phyloP scores from a whole-genome alignment of 257 asterid species.

The Jacaranda copaia region DNA sequence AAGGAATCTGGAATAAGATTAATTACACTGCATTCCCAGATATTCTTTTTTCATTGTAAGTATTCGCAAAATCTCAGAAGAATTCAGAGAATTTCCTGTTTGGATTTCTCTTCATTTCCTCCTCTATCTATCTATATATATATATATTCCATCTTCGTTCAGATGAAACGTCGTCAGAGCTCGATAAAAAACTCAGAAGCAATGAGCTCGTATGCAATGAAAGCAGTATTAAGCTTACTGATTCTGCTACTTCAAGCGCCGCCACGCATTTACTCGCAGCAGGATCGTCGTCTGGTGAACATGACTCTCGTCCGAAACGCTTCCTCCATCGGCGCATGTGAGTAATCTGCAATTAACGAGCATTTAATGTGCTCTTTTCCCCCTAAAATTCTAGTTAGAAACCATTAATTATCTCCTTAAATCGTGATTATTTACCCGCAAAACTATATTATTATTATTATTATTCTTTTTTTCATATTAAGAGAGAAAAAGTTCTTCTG shows the following conservation, averaged over 20 bases:
- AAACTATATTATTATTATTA: not conserved
- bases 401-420: not conserved
- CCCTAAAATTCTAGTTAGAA: not conserved
- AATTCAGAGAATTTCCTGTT: not conserved
- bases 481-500: not conserved
- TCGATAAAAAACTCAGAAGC: not conserved
- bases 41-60: not conserved
- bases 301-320: conserved; percentile 78
- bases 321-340: conserved; percentile 67
- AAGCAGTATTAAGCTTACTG: conserved; percentile 35
- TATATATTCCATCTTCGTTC: not conserved
- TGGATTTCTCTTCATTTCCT: too few relatives aligned
- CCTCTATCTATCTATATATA: too few relatives aligned
- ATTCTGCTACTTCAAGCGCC: conserved; percentile 53
- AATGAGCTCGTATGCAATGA: conserved; percentile 41
- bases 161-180: not conserved
- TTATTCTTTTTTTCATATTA: not conserved
- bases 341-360: conserved; percentile 28
- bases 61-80: not conserved
- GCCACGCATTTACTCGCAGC: conserved; percentile 41
- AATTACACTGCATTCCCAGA: not conserved
- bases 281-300: conserved; percentile 51
- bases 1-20: not conserved
- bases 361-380: not conserved
- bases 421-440: not conserved